Evolutionary conservation across 2,329 filamentous ascomycete genomes (phyloP), one percentile per base, ranked within the genome.

Genomic region (Curvularia lunata): DNA sequence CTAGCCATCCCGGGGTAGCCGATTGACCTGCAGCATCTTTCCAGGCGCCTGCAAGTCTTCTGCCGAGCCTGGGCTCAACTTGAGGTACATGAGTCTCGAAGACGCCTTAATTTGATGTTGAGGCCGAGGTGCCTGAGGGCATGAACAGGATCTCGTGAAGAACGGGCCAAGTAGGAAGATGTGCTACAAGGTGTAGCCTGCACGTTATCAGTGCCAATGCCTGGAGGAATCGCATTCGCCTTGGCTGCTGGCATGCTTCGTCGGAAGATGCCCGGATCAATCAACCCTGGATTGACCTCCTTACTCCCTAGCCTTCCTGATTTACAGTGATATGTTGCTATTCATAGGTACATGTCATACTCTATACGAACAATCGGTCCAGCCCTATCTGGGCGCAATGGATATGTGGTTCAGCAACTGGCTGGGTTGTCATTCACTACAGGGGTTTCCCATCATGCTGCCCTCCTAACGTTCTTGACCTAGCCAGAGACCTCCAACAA

Each of bases 101-200:
- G 49, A 50, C 47, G 52, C 52, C 59, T 62, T 51, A 48, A 52
- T 61, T 49, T 50, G 48, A 45, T 54, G 25, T 18, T 18, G 19
- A 12, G 16, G 21, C 43, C 30, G 32, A 49, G 46, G 28, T 40
- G 12, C 45, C 21, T 28, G 25, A 58, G 51, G 7, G 38, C 50
- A 47, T 41, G 46, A 41, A 41, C 53, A 32, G 30, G 30, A 53
- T 45, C 6, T 28, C 25, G 40, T 25, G 18, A 27, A 48, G 53
- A 46, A 54, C 28, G 16, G 18, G 28, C 43, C 38, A 48, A 40
- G 30, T n/a, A 34, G 8, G 43, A 50, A 23, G 43, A 54, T 54
- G 49, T 27, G 55, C 55, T 54, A n/a, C 55, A 58, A 58, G 55
- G 55, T 49, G 43, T 19, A 8, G 42, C 49, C 32, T 47, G 54